These are phyloP conservation scores for Phtheirospermum japonicum DNA, from an alignment of 257 asterid genomes.

Conservation along the genomic window DNA sequence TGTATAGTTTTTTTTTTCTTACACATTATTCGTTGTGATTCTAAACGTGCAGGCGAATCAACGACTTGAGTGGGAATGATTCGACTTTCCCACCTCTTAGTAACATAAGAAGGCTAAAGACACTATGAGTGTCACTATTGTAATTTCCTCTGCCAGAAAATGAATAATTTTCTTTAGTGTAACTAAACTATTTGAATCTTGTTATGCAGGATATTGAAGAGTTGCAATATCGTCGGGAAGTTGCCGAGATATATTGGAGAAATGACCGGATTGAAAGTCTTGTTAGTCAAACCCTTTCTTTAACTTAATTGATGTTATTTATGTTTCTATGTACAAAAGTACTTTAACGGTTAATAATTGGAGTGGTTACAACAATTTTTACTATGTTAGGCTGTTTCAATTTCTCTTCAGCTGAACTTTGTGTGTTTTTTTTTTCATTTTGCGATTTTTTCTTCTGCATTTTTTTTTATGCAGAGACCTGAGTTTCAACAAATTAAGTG, in stretches of 20 bases:
- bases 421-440: neutral
- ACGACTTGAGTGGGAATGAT: slow-evolving; percentile 60
- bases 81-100: slow-evolving; percentile 52
- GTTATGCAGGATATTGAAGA: slow-evolving; percentile 56
- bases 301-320: neutral
- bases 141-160: neutral
- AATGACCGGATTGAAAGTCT: slow-evolving; percentile 35
- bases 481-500: slow-evolving; percentile 68
- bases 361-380: too few species aligned
- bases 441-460: neutral
- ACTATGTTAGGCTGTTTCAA: neutral
- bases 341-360: too few species aligned
- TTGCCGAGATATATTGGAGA: slow-evolving; percentile 51
- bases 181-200: slow-evolving; percentile 12
- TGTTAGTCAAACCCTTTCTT: slow-evolving; percentile 46
- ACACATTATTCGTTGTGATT: slow-evolving; percentile 17
- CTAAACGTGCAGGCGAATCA: slow-evolving; percentile 59
- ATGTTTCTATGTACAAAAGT: too few species aligned
- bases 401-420: neutral
- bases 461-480: slow-evolving; percentile 51
- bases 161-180: neutral
- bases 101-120: slow-evolving; percentile 32
- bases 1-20: neutral
- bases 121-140: slow-evolving; percentile 42
- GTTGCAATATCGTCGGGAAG: slow-evolving; percentile 58